Conservation (phyloP, 2,329 filamentous ascomycete genomes). For the Pseudovirgaria hyperparasitica region DNA sequence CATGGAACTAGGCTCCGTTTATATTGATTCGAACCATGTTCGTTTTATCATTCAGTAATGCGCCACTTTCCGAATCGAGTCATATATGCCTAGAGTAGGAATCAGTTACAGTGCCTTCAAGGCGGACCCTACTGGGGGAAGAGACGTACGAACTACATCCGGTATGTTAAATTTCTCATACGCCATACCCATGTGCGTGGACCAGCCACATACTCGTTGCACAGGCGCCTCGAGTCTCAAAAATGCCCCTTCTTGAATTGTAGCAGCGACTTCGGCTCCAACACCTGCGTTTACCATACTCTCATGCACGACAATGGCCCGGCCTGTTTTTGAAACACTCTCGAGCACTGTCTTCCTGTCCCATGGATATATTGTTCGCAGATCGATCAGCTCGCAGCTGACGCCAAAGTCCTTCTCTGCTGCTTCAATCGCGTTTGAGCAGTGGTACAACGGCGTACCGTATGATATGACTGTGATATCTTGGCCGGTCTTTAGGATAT, state of each 20-base stretch:
- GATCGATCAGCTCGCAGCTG: slow-evolving; percentile 72
- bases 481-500: slow-evolving; percentile 66
- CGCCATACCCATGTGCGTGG: slow-evolving; percentile 64
- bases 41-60: no score
- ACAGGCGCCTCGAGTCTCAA: slow-evolving; percentile 75
- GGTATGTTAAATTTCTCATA: slow-evolving; percentile 65
- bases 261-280: slow-evolving; percentile 78
- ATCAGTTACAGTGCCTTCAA: neutral
- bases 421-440: slow-evolving; percentile 60
- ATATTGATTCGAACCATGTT: no score
- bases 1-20: no score
- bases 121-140: neutral
- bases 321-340: slow-evolving; percentile 77
- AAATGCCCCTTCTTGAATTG: slow-evolving; percentile 81
- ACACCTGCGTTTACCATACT: slow-evolving; percentile 83
- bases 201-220: slow-evolving; percentile 77
- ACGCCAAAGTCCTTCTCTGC: slow-evolving; percentile 65
- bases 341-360: slow-evolving; percentile 67
- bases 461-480: slow-evolving; percentile 80
- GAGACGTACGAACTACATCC: slow-evolving; percentile 68
- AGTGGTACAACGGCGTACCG: slow-evolving; percentile 79
- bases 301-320: slow-evolving; percentile 82
- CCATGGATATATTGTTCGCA: slow-evolving; percentile 86
- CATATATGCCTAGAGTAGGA: no score
- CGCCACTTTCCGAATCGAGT: no score